Evolutionary conservation across 768 basidiomycete species (phyloP), one percentile per base, ranked within the genome.

Genomic region (Boletus pseudo-olivaceus): DNA sequence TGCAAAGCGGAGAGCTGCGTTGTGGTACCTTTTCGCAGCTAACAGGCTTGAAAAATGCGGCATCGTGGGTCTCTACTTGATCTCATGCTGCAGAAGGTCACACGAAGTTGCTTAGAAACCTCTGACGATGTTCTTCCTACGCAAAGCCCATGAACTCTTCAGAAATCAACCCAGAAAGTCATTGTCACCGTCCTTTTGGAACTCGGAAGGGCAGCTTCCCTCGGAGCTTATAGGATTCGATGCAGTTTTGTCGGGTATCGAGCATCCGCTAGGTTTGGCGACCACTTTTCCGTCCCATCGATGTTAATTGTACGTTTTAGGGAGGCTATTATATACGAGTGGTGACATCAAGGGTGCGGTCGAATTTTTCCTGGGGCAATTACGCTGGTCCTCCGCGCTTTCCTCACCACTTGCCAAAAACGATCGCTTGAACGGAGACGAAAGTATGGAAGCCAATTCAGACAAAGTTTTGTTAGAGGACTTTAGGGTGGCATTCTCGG

Each of bases 291-390:
- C 39, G 49, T 57, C 44, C 42, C 47, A 19, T 58, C 47, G 12
- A 42, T 50, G 53, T 47, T 45, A 50, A 55, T 23, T n/a, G 41
- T 46, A 49, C 33, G 30, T 51, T 51, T 30, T 49, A 92, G 96
- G 92, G 33, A 79, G 95, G 38, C 72, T 98, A 56, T 74, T 93
- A 37, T 98, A 97, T 67, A 93, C 91, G 1, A 87, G 89, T n/a
- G 94, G 95, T 11, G 84, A 95, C 63, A 80, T 88, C 27, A 76
- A 78, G 43, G 82, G 79, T 7, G 93, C 96, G 8, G 85, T 95
- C 27, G 74, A 77, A 40, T 79, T 88, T 54, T 98, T 98, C 67
- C 67, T 96, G 19, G 78, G 81, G 1, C 74, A 96, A 15, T 75
- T 98, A 20, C 76, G 77, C 51, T 79, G 81, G 49, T 74, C 80